Evolutionary conservation across 345 rosid genomes (phyloP), one percentile per base, ranked within the genome.

Genomic region (Balakata baccata): DNA sequence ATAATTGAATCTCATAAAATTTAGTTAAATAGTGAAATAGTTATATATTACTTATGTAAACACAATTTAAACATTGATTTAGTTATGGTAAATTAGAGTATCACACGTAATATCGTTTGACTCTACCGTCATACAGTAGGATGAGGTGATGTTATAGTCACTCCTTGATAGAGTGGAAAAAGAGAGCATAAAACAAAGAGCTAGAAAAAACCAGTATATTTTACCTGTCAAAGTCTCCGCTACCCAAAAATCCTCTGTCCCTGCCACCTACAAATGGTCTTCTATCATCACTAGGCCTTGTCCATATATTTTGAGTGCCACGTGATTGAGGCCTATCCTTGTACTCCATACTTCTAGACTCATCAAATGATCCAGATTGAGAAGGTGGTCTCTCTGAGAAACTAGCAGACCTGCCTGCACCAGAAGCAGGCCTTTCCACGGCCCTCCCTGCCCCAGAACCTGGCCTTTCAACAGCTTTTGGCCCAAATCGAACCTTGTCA

Each of bases 361-460:
- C 94, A 37, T 90, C 96, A 75, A 84, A 22, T 45, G 99, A 93
- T 39, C 96, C 97, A 70, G 88, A 81, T 22, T 75, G 89, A n/a
- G 99, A 96, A 78, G 85, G 83, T 18, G 94, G 93, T 79, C 98
- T 84, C 70, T 93, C 99, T 41, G 90, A 71, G 78, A 83, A 87
- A 80, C 80, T 73, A 73, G 77, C 79, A 13, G 49, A 72, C 84
- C 97, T 90, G 64, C 93, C 90, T 78, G 89, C 88, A 76, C 88
- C 86, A 37, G 97, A 95, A 84, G 91, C 88, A 64, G 90, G 91
- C 80, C 92, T 88, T 64, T 92, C 99, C 20, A 54, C 52, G 37
- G 86, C 87, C 84, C 97, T 90, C 58, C 93, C 90, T 79, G 89
- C 88, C 79, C 88, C 86, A 38, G 97, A 95, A 84, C 92, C 88